These are phyloP conservation scores for Coprinopsis cinerea DNA, from an alignment of 768 basidiomycete genomes.

Conservation along the genomic window DNA sequence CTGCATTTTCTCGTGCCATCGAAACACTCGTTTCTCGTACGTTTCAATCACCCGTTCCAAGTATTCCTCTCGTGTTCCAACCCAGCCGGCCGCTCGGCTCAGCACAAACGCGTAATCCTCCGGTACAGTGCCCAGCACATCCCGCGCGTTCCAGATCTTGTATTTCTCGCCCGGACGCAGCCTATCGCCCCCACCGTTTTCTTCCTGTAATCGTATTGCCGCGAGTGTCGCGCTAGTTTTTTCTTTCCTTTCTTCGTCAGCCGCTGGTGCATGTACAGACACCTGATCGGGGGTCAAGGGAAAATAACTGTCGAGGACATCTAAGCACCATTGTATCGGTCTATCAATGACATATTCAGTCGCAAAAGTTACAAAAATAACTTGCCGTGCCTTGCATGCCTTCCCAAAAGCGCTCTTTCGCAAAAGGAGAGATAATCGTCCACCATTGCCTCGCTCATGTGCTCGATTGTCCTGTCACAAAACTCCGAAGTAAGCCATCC, in stretches of 20 bases:
- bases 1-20: constrained; percentile 37
- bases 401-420: constrained; percentile 42
- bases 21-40: constrained; percentile 57
- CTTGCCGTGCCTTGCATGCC: constrained; percentile 21
- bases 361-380: constrained; percentile 7
- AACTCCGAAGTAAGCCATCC: constrained; percentile 8
- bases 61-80: constrained; percentile 48
- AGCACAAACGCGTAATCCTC: constrained; percentile 48
- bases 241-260: constrained; percentile 12
- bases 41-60: constrained; percentile 52
- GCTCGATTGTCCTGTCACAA: constrained; percentile 42
- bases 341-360: constrained; percentile 5
- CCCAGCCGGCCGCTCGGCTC: constrained; percentile 43
- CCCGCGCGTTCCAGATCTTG: constrained; percentile 61
- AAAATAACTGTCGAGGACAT: constrained; percentile 7
- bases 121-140: constrained; percentile 54
- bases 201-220: constrained; percentile 12
- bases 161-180: constrained; percentile 51
- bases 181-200: constrained; percentile 6
- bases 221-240: constrained; percentile 6
- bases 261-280: background rate
- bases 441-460: constrained; percentile 43
- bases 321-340: constrained; percentile 2
- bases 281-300: background rate
- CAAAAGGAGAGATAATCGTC: constrained; percentile 68